phyloP scores from a whole-genome alignment of 169 alveolate genomes.

The Babesia caballi region DNA sequence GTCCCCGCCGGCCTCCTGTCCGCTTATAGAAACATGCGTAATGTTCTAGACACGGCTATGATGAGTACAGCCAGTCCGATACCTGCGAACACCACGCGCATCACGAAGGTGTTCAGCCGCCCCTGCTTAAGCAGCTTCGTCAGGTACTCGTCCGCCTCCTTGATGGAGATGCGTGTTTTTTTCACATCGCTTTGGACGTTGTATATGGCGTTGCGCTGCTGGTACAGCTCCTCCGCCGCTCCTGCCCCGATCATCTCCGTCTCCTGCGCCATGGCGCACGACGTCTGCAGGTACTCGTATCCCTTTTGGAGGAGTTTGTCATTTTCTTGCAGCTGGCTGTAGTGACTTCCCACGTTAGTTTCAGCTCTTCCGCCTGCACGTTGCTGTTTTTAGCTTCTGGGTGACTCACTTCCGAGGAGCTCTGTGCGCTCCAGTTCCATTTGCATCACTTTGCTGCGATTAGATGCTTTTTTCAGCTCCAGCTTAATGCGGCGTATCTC shows the following conservation, averaged over 20 bases:
- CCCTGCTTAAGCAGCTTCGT: conserved; percentile 59
- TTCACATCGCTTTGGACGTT: conserved; percentile 17
- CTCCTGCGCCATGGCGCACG: conserved; percentile 61
- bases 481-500: conserved; percentile 35
- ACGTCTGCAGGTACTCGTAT: conserved; percentile 44
- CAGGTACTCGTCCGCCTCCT: conserved; percentile 60
- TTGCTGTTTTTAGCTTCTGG: background rate
- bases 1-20: background rate
- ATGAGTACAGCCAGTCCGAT: conserved; percentile 9
- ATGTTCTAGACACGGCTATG: conserved; percentile 18
- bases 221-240: conserved; percentile 40
- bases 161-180: conserved; percentile 13
- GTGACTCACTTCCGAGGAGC: conserved; percentile 49
- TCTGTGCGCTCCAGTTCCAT: conserved; percentile 53
- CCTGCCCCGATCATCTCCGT: conserved; percentile 56
- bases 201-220: conserved; percentile 46
- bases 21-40: background rate
- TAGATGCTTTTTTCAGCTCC: conserved; percentile 48
- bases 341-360: conserved; percentile 6
- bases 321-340: conserved; percentile 31
- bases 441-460: conserved; percentile 40
- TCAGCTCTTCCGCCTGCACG: conserved; percentile 5
- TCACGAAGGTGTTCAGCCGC: conserved; percentile 47
- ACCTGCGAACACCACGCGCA: conserved; percentile 34
- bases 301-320: conserved; percentile 53